phyloP scores from a whole-genome alignment of 2,329 filamentous ascomycete species.

The Epicoccum sorghinum region DNA sequence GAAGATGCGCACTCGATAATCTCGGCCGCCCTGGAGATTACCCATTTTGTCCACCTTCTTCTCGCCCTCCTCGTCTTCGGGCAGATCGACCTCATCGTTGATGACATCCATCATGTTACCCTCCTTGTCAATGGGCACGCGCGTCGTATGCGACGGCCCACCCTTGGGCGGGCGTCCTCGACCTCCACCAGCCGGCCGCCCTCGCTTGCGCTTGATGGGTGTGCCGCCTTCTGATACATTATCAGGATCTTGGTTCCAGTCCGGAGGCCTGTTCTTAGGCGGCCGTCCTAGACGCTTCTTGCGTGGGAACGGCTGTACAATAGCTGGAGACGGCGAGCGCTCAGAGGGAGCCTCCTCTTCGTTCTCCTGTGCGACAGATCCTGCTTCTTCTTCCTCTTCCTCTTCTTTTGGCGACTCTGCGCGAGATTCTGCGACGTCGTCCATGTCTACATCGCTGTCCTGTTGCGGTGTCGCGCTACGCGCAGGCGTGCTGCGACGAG shows the following conservation, averaged over 20 bases:
- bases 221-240: constrained; percentile 57
- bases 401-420: constrained; percentile 54
- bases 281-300: constrained; percentile 81
- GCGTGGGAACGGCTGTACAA: constrained; percentile 67
- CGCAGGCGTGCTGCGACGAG: constrained; percentile 46
- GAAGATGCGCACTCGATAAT: constrained; percentile 96
- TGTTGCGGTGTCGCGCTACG: constrained; percentile 45
- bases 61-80: constrained; percentile 86
- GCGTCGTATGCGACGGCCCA: constrained; percentile 75
- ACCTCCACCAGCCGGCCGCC: constrained; percentile 58
- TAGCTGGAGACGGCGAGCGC: constrained; percentile 52
- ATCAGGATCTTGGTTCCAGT: constrained; percentile 66
- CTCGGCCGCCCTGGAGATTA: constrained; percentile 78
- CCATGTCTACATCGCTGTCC: constrained; percentile 45
- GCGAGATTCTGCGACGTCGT: constrained; percentile 39
- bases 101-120: constrained; percentile 90
- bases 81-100: constrained; percentile 88
- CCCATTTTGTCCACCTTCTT: constrained; percentile 92
- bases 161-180: constrained; percentile 77
- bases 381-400: constrained; percentile 53
- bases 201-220: constrained; percentile 56
- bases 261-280: constrained; percentile 81
- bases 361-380: constrained; percentile 56
- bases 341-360: constrained; percentile 54
- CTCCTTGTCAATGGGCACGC: constrained; percentile 90